A percentile compares a stretch with the other conserved stretches of the same genome.
Evolutionary conservation across 2,329 filamentous ascomycete species (phyloP).

Genomic region (Fusarium sp.): DNA sequence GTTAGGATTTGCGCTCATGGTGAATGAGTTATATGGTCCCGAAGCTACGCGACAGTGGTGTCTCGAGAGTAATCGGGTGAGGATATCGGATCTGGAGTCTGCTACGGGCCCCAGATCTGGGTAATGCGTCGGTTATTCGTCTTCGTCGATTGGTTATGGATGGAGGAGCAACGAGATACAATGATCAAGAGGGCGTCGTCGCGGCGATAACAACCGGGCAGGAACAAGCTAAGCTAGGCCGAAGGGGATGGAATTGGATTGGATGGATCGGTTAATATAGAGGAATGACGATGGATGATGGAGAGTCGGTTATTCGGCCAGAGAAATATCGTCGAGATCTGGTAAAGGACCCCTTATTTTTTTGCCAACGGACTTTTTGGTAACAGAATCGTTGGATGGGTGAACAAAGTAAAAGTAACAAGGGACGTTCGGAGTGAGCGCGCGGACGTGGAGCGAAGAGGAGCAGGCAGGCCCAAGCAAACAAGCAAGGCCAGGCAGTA

Average conservation of each 20-base stretch:
- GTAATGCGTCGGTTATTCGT: conserved; percentile 26
- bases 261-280: conserved; percentile 7
- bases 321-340: conserved; percentile 36
- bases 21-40: conserved; percentile 40
- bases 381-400: conserved; percentile 39
- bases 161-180: conserved; percentile 28
- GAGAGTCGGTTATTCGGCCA: conserved; percentile 15
- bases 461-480: conserved; percentile 13
- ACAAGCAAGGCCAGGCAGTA: conserved; percentile 20
- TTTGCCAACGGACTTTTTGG: conserved; percentile 37
- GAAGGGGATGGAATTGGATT: conserved; percentile 6
- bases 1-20: conserved; percentile 62
- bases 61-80: conserved; percentile 26
- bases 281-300: conserved; percentile 7
- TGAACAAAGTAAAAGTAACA: conserved; percentile 36
- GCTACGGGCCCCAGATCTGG: conserved; percentile 39
- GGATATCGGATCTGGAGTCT: conserved; percentile 41
- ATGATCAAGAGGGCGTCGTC: conserved; percentile 33
- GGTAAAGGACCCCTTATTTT: conserved; percentile 42
- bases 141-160: conserved; percentile 35
- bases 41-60: conserved; percentile 22
- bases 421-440: conserved; percentile 42
- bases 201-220: conserved; percentile 30
- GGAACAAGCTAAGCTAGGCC: conserved; percentile 17
- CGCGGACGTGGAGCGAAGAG: conserved; percentile 41